Evolutionary conservation across 2,329 filamentous ascomycete genomes (phyloP).

Genomic region (Fusarium floridanum): DNA sequence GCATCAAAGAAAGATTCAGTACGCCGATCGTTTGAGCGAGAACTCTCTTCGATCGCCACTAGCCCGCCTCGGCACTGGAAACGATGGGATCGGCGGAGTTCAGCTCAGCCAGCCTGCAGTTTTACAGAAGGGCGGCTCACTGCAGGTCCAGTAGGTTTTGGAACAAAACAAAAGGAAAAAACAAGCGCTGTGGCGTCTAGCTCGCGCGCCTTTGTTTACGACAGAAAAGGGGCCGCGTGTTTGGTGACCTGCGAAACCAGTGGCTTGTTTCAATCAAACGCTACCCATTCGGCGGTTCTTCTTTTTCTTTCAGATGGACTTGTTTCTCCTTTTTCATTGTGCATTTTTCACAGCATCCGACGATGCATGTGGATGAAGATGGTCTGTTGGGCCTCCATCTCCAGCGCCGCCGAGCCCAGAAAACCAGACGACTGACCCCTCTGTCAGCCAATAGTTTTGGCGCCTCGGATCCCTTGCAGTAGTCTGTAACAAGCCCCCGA

Average conservation of each 20-base stretch:
- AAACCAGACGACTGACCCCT: not conserved
- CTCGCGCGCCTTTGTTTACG: not conserved
- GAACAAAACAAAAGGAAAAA: not conserved
- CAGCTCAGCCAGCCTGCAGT: not conserved
- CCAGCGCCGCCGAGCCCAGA: not conserved
- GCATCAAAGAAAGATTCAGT: not conserved
- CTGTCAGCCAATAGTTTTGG: not conserved
- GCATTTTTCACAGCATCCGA: not conserved
- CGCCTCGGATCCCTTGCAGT: slow-evolving; percentile 5
- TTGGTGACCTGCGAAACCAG: not conserved
- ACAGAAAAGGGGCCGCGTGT: not conserved
- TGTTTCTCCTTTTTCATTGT: not conserved
- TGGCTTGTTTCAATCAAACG: slow-evolving; percentile 3
- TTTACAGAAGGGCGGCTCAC: not conserved
- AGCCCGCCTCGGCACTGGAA: not conserved
- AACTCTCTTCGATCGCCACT: not conserved
- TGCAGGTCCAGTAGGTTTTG: not conserved
- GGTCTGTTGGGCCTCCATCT: not conserved
- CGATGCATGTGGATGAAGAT: not conserved
- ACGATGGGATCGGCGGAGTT: not conserved
- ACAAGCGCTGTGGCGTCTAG: not conserved
- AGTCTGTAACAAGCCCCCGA: slow-evolving; percentile 1
- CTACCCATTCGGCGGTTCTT: not conserved
- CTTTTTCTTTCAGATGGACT: not conserved
- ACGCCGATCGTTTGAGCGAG: not conserved